These are phyloP conservation scores for Eucalyptus guilfoylei DNA, from an alignment of 345 rosid species.

Conservation along the genomic window DNA sequence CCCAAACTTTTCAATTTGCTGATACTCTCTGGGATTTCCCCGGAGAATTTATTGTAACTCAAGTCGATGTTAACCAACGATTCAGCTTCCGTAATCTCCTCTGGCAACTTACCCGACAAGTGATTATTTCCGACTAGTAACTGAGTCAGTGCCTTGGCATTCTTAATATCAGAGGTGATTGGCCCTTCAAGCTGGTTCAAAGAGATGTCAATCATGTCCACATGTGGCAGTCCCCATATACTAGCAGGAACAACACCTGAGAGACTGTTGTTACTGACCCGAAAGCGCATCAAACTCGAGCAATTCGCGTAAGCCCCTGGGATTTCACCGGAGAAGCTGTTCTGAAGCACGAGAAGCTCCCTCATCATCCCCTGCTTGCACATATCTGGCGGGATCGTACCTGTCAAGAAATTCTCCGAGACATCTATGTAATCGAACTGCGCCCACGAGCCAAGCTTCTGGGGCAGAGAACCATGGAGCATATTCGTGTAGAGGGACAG, in stretches of 20 bases:
- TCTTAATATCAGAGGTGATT: constrained; percentile 40
- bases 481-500: constrained; percentile 61
- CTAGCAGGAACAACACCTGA: constrained; percentile 65
- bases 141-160: constrained; percentile 38
- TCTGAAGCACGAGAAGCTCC: constrained; percentile 53
- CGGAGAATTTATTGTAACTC: constrained; percentile 49
- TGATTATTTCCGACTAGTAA: constrained; percentile 35
- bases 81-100: constrained; percentile 42
- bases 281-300: constrained; percentile 40
- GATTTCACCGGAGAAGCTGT: constrained; percentile 64
- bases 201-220: constrained; percentile 51
- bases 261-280: constrained; percentile 59
- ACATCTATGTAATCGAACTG: constrained; percentile 68
- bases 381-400: constrained; percentile 82
- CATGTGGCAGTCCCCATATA: constrained; percentile 69
- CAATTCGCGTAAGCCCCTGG: constrained; percentile 62
- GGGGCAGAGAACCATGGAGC: constrained; percentile 66
- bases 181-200: constrained; percentile 50
- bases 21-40: constrained; percentile 40
- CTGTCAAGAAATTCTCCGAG: constrained; percentile 62
- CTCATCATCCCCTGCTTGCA: constrained; percentile 72
- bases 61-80: constrained; percentile 32
- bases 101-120: constrained; percentile 61
- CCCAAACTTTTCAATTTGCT: constrained; percentile 43
- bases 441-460: constrained; percentile 58